Conservation (phyloP, 805 yeast species). For the Debaryomyces tyrocola region DNA sequence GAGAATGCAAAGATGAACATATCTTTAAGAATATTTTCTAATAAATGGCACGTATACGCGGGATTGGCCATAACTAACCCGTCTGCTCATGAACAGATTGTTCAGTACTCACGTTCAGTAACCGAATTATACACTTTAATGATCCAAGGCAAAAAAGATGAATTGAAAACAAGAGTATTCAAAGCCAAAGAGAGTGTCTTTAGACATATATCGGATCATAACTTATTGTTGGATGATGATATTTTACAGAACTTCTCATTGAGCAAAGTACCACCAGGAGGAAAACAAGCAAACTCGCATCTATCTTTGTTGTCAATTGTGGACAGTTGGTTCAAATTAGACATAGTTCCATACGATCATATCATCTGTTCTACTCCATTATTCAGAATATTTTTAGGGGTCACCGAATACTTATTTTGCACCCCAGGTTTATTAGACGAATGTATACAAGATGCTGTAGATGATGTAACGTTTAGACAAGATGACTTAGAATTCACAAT, state of each 20-base stretch:
- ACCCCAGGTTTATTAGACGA: slow-evolving; percentile 80
- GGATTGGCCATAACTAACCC: slow-evolving; percentile 96
- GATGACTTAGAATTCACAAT: slow-evolving; percentile 92
- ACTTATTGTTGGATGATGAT: slow-evolving; percentile 72
- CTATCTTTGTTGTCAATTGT: slow-evolving; percentile 85
- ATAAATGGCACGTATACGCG: slow-evolving; percentile 98
- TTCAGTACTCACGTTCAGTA: slow-evolving; percentile 83
- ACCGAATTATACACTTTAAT: slow-evolving; percentile 82
- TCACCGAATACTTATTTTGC: slow-evolving; percentile 86
- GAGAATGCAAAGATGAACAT: slow-evolving; percentile 96
- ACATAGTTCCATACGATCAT: slow-evolving; percentile 92
- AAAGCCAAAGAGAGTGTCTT: slow-evolving; percentile 78
- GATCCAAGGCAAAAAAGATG: slow-evolving; percentile 65
- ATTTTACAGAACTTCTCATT: slow-evolving; percentile 78
- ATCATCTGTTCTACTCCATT: slow-evolving; percentile 93
- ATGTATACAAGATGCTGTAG: slow-evolving; percentile 70
- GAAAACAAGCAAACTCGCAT: slow-evolving; percentile 81
- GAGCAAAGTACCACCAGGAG: slow-evolving; percentile 66
- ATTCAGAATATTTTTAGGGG: slow-evolving; percentile 91
- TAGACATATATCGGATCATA: slow-evolving; percentile 58
- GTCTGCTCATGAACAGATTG: slow-evolving; percentile 85
- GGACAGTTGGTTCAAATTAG: slow-evolving; percentile 86
- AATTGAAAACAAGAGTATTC: slow-evolving; percentile 55
- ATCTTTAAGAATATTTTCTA: slow-evolving; percentile 84
- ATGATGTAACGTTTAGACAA: slow-evolving; percentile 67